phyloP scores from a whole-genome alignment of 495 filamentous ascomycete species.

The Sordaria brevicollis region DNA sequence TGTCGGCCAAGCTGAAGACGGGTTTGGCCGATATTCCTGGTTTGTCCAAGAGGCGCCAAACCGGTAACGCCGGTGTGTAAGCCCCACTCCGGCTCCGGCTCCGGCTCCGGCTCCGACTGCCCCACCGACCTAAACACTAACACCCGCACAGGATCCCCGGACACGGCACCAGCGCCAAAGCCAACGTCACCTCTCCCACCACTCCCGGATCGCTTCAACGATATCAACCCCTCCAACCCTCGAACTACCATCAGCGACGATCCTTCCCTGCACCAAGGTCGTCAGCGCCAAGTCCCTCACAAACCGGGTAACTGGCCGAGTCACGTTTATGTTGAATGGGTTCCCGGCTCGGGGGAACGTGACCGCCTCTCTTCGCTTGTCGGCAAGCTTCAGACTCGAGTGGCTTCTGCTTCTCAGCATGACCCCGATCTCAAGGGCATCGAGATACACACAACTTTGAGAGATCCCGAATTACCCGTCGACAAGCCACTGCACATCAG shows the following conservation, averaged over 20 bases:
- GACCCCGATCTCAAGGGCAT: not conserved
- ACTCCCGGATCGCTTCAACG: slow-evolving; percentile 71
- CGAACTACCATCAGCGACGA: slow-evolving; percentile 70
- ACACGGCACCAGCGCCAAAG: not conserved
- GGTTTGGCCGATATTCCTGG: not conserved
- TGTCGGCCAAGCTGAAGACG: not conserved
- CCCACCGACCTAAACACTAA: not conserved
- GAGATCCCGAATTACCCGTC: not conserved
- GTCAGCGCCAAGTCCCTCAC: slow-evolving; percentile 73
- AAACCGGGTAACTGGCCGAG: slow-evolving; percentile 85
- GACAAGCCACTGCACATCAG: slow-evolving; percentile 70
- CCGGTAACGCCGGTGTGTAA: not conserved
- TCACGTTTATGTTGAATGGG: slow-evolving; percentile 90
- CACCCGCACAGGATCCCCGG: not conserved
- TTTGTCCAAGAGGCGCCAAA: not conserved
- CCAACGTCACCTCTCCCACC: slow-evolving; percentile 54
- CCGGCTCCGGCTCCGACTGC: not conserved
- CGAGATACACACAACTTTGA: not conserved
- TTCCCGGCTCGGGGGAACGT: slow-evolving; percentile 50
- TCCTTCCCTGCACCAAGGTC: slow-evolving; percentile 73
- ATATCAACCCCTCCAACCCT: slow-evolving; percentile 75
- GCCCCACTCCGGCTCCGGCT: not conserved
- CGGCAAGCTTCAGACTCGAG: slow-evolving; percentile 18
- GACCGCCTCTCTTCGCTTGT: slow-evolving; percentile 44
- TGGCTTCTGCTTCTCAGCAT: not conserved